Conservation (phyloP, 306 rosid species). For the Vigna trinervia region DNA sequence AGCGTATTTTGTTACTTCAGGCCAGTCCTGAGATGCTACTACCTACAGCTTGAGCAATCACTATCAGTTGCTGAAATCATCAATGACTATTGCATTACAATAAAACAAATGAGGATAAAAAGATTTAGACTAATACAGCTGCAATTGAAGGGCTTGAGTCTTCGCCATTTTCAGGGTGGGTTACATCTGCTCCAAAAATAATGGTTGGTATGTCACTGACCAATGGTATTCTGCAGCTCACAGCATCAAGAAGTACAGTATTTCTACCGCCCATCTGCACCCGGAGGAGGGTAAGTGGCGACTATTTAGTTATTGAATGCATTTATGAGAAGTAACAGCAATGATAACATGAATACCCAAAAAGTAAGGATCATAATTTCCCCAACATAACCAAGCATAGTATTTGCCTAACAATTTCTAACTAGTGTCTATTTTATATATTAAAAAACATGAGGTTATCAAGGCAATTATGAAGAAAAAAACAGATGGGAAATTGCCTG, state of each 20-base stretch:
- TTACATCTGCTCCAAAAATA: constrained; percentile 93
- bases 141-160: constrained; percentile 95
- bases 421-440: background rate
- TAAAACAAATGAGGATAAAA: background rate
- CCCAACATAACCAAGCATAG: background rate
- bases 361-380: background rate
- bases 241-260: constrained; percentile 92
- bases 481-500: background rate
- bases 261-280: constrained; percentile 96
- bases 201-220: constrained; percentile 95
- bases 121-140: constrained; percentile 61
- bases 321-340: constrained; percentile 10
- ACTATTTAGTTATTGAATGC: background rate
- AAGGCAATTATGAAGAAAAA: constrained; percentile 1
- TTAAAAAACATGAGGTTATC: constrained; percentile 1
- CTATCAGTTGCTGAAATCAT: constrained; percentile 21
- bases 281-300: constrained; percentile 10
- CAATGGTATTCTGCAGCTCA: constrained; percentile 92
- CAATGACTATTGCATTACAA: background rate
- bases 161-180: constrained; percentile 97
- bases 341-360: background rate
- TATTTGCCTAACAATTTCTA: constrained; percentile 14
- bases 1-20: constrained; percentile 94
- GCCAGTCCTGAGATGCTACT: constrained; percentile 98
- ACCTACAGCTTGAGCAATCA: constrained; percentile 62